Base-by-base conservation (phyloP, 2,329 filamentous ascomycete genomes). In the Colletotrichum phormii region DNA sequence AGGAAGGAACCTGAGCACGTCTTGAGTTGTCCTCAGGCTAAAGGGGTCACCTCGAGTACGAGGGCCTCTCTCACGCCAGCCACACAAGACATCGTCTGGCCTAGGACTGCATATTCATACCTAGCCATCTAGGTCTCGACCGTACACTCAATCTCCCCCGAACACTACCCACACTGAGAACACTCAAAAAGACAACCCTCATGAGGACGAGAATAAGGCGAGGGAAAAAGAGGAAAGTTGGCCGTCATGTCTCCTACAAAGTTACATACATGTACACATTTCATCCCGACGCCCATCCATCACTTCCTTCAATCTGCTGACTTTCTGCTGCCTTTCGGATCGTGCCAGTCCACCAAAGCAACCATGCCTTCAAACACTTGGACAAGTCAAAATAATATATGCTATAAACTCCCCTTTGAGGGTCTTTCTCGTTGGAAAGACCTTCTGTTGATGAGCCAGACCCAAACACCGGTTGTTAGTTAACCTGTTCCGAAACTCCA, bases 381-480 rank as follows among this genome's bases (percentile, higher is more conserved):
- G 18, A 42, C 35, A 29, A 64, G 46, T 42, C 29, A 57, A 42
- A 42, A 67, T 58, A 72, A 46, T 33, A 63, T 58, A 63, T 72
- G 69, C 58, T 54, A 63, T 63, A 37, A 59, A 53, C 22, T 49
- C 22, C 31, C 64, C 22, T 11, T 31, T 7, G 5, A 42, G 26
- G 63, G 58, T 63, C 42, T 51, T 60, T 29, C 37, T 42, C 37
- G 3, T 13, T 42, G 5, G 3, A 49, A 31, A 33, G 58, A 57
- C 67, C n/a, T 59, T 8, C 37, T 35, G 55, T 53, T 12, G 42
- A 62, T 53, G 46, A 58, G 37, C 53, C 58, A 53, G 37, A 54
- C 37, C 70, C 33, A 70, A 67, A 72, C 70, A 64, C 66, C 70
- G 8, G 15, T 72, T 49, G 42, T 42, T 18, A 42, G 37, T 42